A percentile compares a stretch with the other conserved stretches of the same genome.
phyloP scores from a whole-genome alignment of 75 land plant genomes.

The Larix kaempferi region DNA sequence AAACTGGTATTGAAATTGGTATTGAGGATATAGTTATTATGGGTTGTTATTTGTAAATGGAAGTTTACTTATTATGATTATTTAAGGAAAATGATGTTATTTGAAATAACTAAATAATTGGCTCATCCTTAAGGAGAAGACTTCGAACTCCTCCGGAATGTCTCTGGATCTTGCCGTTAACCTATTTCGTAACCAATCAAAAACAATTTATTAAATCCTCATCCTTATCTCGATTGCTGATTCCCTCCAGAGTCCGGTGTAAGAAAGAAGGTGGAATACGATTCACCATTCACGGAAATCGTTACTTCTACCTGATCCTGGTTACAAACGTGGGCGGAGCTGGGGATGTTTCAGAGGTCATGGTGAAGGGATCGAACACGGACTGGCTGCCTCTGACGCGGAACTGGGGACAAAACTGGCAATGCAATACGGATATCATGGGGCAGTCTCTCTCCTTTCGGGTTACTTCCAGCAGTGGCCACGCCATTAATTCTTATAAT shows the following conservation, averaged over 20 bases:
- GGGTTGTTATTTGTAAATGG: too few species aligned
- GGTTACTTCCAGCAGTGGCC: slow-evolving; percentile 28
- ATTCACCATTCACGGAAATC: slow-evolving; percentile 41
- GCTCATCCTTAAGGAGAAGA: too few species aligned
- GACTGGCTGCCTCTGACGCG: slow-evolving; percentile 37
- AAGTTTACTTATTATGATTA: too few species aligned
- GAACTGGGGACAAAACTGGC: slow-evolving; percentile 66
- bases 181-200: too few species aligned
- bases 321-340: slow-evolving; percentile 44
- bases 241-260: slow-evolving; percentile 41
- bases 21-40: too few species aligned
- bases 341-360: slow-evolving; percentile 30
- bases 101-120: too few species aligned
- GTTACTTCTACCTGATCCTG: slow-evolving; percentile 23
- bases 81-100: too few species aligned
- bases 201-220: too few species aligned
- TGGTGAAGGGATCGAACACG: slow-evolving; percentile 27
- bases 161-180: too few species aligned
- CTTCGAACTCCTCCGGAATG: too few species aligned
- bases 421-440: not conserved
- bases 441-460: slow-evolving; percentile 37
- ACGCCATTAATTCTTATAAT: slow-evolving; percentile 20
- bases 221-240: too few species aligned
- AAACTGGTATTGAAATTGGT: too few species aligned
- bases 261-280: slow-evolving; percentile 28